Evolutionary conservation across 2,329 filamentous ascomycete species (phyloP).

Genomic region (Cercospora citrullina): DNA sequence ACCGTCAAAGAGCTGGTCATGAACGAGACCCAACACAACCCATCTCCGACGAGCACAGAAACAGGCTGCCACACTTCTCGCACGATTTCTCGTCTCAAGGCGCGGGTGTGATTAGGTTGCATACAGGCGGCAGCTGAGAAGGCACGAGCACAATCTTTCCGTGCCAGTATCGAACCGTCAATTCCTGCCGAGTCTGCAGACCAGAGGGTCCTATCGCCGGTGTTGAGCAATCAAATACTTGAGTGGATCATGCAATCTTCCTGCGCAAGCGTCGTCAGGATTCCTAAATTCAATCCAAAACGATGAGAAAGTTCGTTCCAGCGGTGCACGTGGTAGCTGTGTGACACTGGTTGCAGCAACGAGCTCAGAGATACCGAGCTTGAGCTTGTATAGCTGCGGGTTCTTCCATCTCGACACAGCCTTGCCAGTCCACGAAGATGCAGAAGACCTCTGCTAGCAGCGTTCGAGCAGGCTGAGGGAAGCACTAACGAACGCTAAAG

Average conservation of each 20-base stretch:
- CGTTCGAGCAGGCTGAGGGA: not conserved
- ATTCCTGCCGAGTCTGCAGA: not conserved
- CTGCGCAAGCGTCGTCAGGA: not conserved
- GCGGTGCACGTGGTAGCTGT: not conserved
- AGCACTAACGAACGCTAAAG: not conserved
- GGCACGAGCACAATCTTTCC: not conserved
- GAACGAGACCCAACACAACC: not conserved
- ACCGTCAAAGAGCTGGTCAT: not conserved
- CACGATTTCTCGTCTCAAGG: not conserved
- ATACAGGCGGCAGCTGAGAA: not conserved
- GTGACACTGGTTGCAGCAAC: not conserved
- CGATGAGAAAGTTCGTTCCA: not conserved
- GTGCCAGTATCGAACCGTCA: not conserved
- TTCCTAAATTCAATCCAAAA: not conserved
- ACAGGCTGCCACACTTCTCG: not conserved
- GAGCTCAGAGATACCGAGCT: not conserved
- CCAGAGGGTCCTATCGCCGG: not conserved
- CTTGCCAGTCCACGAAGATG: not conserved
- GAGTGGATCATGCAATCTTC: slow-evolving; percentile 1
- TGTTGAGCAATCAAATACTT: not conserved
- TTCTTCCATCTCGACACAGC: not conserved
- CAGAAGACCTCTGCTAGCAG: not conserved
- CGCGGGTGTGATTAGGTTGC: not conserved
- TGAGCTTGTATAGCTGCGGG: not conserved
- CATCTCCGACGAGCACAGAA: not conserved